Base-by-base conservation (phyloP, 768 basidiomycete genomes). In the Terana coerulea region DNA sequence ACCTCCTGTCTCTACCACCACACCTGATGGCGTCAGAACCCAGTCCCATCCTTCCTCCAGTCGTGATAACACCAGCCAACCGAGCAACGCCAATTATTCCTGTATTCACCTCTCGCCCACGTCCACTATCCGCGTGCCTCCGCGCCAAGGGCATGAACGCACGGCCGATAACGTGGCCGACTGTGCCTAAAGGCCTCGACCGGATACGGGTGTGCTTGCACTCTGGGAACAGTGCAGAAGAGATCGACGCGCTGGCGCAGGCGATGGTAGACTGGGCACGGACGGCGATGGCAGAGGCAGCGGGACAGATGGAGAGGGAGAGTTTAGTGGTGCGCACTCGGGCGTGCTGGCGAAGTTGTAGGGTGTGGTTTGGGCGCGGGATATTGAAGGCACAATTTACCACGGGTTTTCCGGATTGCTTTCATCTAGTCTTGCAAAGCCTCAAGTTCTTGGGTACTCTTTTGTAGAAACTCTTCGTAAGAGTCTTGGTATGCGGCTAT, bases 201-300 rank as follows among this genome's bases (percentile, higher is more conserved):
- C 79, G 94, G 15, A 85, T 98, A 2, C 69, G 95, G 2, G 79
- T 98, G n/a, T 98, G 95, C 65, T 61, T 98, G 24, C 89, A 94
- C 61, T 83, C 92, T 0, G 82, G 77, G 1, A 91, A 95, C 60
- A 80, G 82, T 28, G 52, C 60, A 2, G 73, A 69, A 33, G 84
- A 95, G 25, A 74, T 95, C 3, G 77, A 81, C 33, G 62, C 67
- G 12, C 68, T 97, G 11, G 62, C 59, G 39, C 22, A 22, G 25
- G 62, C 47, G 47, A 60, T 61, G 56, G 49, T 59, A 6, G 62
- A 61, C 44, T 65, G 64, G 64, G 64, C 64, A 44, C 36, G 49
- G 43, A 47, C 31, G 21, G 53, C 59, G 58, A 42, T 56, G 48
- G 22, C 19, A n/a, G n/a, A n/a, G n/a, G n/a, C n/a, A 21, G 35